A percentile compares a stretch with the other conserved stretches of the same genome.
Evolutionary conservation across 148 eudicot species (phyloP).

Genomic region (Persicaria maculosa): DNA sequence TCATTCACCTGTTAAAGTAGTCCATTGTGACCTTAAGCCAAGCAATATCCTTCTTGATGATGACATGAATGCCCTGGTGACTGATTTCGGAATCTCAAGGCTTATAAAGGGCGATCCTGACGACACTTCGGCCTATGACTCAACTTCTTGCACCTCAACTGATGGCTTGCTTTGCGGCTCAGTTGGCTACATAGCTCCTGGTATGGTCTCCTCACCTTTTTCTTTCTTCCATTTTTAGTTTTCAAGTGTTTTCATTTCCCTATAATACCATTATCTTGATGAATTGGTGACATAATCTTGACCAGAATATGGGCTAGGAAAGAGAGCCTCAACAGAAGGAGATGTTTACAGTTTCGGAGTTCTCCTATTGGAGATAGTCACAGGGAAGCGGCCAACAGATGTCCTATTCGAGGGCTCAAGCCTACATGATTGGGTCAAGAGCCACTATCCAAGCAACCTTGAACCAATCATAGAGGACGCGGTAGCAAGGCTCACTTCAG

Average conservation of each 20-base stretch:
- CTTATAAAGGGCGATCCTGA: constrained; percentile 44
- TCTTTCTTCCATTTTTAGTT: not conserved
- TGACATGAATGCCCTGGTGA: constrained; percentile 62
- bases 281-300: not conserved
- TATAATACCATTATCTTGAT: not conserved
- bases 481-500: constrained; percentile 25
- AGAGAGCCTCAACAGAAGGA: constrained; percentile 65
- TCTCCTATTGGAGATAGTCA: constrained; percentile 55
- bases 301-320: constrained; percentile 79
- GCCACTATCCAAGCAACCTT: constrained; percentile 50
- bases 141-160: constrained; percentile 41
- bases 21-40: constrained; percentile 85
- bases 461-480: constrained; percentile 48
- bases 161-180: constrained; percentile 78
- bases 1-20: constrained; percentile 57
- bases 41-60: constrained; percentile 84
- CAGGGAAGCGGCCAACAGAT: constrained; percentile 80
- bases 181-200: constrained; percentile 84
- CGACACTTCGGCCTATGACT: constrained; percentile 19
- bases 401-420: constrained; percentile 47
- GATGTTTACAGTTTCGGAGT: constrained; percentile 83
- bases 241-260: too few relatives aligned
- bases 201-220: constrained; percentile 20
- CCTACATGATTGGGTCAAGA: constrained; percentile 74
- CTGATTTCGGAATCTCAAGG: constrained; percentile 76